Base-by-base conservation (phyloP, 176 grass and related monocot species). In the Thalia dealbata region DNA sequence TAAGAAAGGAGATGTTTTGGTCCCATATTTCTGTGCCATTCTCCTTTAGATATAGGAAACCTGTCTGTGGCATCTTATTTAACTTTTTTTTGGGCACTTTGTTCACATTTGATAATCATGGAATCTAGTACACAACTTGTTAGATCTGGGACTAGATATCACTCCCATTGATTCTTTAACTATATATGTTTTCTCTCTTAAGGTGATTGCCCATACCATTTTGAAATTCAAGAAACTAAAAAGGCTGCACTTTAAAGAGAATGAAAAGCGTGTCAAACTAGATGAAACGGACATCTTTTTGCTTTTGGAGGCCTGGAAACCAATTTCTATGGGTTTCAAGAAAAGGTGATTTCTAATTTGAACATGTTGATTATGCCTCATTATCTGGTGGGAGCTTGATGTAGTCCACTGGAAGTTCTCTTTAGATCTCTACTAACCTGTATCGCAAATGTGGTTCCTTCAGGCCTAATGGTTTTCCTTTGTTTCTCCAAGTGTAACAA, bases 271-370 rank as follows among this genome's bases (percentile, higher is more conserved):
- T 66, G 64, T 23, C 71, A 66, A 70, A 66, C 82, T 29, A 70
- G 78, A 86, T 71, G 79, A 78, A 73, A 78, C 79, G 74, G 84
- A 78, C 82, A 92, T 92, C 86, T 78, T 73, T 69, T 84, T 92
- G 72, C 85, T 97, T 82, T 76, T 91, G 83, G 93, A 97, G 84
- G 93, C 89, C 42, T 97, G 93, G 93, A 92, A 88, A 71, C 89
- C 93, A 74, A 55, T 97, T 76, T 92, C 90, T 3, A 91, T 97
- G 93, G 93, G 90, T 42, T 97, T 91, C 67, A 97, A 97, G 64
- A 81, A 84, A 91, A 97, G 93, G 93, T 97, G 80, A 67, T 72
- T 52, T 72, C 27, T 68, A 43, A 38, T 30, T 43, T 68, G 6
- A 44, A 4, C 65, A 43, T 45, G 21, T 68, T 32, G 14, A 4